Conservation (phyloP, 176 grass and related monocot species). For the Oryza brachyantha region DNA sequence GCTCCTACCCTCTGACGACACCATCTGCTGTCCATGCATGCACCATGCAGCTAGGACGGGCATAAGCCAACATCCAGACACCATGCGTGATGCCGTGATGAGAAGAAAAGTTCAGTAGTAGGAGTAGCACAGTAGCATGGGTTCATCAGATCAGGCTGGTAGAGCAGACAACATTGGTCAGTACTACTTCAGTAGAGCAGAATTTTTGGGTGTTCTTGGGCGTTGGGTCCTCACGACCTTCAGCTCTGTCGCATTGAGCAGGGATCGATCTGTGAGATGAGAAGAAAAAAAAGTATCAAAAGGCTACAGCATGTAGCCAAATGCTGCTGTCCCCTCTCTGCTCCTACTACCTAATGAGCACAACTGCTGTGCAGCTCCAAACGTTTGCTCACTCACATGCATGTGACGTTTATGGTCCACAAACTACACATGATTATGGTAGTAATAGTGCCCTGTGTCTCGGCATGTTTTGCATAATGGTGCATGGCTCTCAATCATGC, state of each 20-base stretch:
- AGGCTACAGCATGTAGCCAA: constrained; percentile 25
- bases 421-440: constrained; percentile 13
- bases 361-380: neutral
- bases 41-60: neutral
- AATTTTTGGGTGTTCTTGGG: neutral
- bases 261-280: neutral
- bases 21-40: neutral
- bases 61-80: constrained; percentile 3
- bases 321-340: constrained; percentile 16
- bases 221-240: neutral
- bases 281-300: neutral
- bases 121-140: constrained; percentile 16
- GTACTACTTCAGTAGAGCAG: neutral
- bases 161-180: constrained; percentile 24
- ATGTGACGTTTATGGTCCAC: constrained; percentile 44
- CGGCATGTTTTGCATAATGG: neutral
- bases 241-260: constrained; percentile 21
- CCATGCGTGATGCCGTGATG: neutral
- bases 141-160: constrained; percentile 10
- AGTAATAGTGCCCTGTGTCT: neutral
- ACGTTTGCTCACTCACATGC: constrained; percentile 12
- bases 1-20: neutral
- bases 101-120: constrained; percentile 13
- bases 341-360: constrained; percentile 26
- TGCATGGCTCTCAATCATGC: neutral